Evolutionary conservation across 352 stramenopile genomes (phyloP).

Genomic region (Phytophthora ramorum): DNA sequence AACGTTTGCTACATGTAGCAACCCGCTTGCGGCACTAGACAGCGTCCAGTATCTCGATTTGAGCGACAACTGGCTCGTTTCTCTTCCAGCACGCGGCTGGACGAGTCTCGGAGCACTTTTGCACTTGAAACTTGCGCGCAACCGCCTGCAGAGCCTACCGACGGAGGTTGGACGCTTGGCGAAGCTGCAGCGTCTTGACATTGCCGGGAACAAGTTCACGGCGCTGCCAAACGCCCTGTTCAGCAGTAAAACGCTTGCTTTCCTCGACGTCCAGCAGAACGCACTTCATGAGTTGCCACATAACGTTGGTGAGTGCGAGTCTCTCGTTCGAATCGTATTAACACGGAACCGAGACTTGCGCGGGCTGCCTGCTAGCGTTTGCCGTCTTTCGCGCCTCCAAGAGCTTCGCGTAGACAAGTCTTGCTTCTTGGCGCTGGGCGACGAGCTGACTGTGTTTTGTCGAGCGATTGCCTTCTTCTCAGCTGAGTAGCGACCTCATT

Average conservation of each 20-base stretch:
- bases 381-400: conserved; percentile 28
- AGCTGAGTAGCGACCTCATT: conserved; percentile 41
- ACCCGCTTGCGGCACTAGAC: conserved; percentile 36
- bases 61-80: conserved; percentile 45
- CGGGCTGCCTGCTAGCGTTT: conserved; percentile 37
- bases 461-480: conserved; percentile 39
- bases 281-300: conserved; percentile 38
- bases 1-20: background rate
- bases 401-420: conserved; percentile 57
- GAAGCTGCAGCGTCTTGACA: conserved; percentile 48
- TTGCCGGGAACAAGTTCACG: conserved; percentile 50
- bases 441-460: conserved; percentile 47
- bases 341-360: conserved; percentile 44
- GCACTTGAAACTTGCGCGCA: conserved; percentile 53
- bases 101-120: conserved; percentile 31
- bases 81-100: conserved; percentile 44
- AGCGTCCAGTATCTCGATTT: conserved; percentile 55
- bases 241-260: conserved; percentile 19
- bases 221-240: conserved; percentile 37
- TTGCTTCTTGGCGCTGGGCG: conserved; percentile 53
- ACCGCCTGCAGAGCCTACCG: conserved; percentile 48
- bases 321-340: conserved; percentile 41
- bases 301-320: conserved; percentile 35
- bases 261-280: conserved; percentile 50
- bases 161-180: conserved; percentile 25